Base-by-base conservation (phyloP, 2,329 filamentous ascomycete species). In the Penicillium sp. region DNA sequence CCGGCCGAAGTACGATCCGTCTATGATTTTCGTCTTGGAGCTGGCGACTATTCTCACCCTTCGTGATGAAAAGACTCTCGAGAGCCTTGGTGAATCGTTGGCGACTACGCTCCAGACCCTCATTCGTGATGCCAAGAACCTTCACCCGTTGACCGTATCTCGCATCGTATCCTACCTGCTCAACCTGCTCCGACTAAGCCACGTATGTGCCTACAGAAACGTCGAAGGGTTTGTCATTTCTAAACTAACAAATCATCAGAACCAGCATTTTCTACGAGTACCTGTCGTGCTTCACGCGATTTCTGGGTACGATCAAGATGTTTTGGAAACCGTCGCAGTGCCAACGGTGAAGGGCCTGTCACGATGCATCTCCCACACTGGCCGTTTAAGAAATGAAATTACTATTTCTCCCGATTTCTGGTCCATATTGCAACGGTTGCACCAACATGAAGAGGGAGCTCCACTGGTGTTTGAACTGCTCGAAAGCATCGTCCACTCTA, bases 341-440 rank as follows among this genome's bases (percentile, higher is more conserved):
- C 85, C 92, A 4, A 86, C 96, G 0, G 81, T 97, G 19, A 89
- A 90, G 69, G 94, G 94, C 0, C 81, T 99, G 28, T 86, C 88
- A 48, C 83, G 88, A 48, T 97, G 93, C 70, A 91, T 97, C 66
- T 87, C 89, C 55, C 87, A 90, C 61, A 87, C 92, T 0, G 88
- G 88, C 28, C 87, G 90, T 13, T 81, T 99, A 30, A 88, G 92
- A 59, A 97, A 91, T 68, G 94, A 98, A 78, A 91, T 98, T 68
- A 96, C 96, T 78, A 94, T 92, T 14, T 98, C 94, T 19, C 95
- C 95, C 0, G 95, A 99, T 73, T 98, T 99, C 76, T 99, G 95
- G 95, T 89, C 90, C 5, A 91, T 97, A 14, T 82, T 99, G 55
- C 89, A 92, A 63, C 85, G 87, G 35, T 81, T 99, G 19, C 87